Conservation (phyloP, 257 asterid genomes). For the Coffea eugenioides region DNA sequence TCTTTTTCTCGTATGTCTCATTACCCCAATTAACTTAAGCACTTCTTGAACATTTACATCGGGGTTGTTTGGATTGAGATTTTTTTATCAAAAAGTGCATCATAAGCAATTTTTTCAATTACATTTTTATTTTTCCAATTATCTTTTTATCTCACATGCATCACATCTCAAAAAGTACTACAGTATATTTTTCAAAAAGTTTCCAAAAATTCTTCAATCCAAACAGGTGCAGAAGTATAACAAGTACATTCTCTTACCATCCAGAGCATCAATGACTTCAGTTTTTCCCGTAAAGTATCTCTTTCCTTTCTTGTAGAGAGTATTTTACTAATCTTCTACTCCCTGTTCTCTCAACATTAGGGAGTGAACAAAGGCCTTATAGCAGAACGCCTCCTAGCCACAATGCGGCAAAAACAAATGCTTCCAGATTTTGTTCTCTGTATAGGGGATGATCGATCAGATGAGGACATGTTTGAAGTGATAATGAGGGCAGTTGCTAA, state of each 20-base stretch:
- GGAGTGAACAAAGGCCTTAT: slow-evolving; percentile 82
- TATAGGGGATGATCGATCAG: slow-evolving; percentile 81
- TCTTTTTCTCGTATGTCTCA: not conserved
- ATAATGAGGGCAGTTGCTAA: slow-evolving; percentile 63
- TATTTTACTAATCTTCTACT: not conserved
- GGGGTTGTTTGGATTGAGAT: no score
- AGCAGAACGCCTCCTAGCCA: slow-evolving; percentile 54
- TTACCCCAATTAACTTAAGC: not conserved
- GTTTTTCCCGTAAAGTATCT: not conserved
- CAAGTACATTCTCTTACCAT: not conserved
- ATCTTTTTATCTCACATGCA: no score
- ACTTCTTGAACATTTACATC: not conserved
- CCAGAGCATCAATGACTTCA: not conserved
- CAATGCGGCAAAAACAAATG: slow-evolving; percentile 50
- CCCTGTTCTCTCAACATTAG: slow-evolving; percentile 23
- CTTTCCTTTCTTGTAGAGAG: not conserved
- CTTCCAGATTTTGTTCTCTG: slow-evolving; percentile 79
- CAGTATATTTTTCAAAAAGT: no score
- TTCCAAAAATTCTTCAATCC: no score
- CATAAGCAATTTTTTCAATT: no score
- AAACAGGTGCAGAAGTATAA: not conserved
- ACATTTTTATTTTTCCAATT: no score
- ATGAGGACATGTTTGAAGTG: slow-evolving; percentile 88
- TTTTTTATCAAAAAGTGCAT: no score
- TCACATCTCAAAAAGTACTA: no score